Percentiles rank a stretch among this genome's conserved stretches.
phyloP scores from a whole-genome alignment of 2,329 filamentous ascomycete genomes.

The Aspergillus sp. region DNA sequence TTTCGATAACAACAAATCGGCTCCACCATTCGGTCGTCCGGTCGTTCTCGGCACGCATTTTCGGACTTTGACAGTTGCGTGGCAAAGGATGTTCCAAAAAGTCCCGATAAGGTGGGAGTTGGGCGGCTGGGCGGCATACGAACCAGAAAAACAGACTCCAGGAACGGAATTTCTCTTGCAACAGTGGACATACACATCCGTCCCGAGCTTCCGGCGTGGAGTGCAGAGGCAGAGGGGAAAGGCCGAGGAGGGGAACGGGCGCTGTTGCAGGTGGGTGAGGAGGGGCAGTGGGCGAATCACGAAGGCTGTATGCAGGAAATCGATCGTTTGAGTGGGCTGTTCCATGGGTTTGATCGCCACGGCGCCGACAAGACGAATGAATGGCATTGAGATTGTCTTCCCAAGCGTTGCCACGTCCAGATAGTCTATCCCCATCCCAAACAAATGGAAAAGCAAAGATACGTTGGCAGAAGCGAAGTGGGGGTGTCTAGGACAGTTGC shows the following conservation, averaged over 20 bases:
- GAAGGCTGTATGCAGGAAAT: constrained; percentile 1
- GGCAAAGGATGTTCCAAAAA: not conserved
- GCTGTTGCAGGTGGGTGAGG: constrained; percentile 3
- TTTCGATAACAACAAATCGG: not conserved
- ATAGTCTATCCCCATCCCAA: not conserved
- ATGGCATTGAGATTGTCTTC: constrained; percentile 3
- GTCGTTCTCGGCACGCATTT: not conserved
- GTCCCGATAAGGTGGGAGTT: not conserved
- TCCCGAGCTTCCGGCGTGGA: constrained; percentile 3
- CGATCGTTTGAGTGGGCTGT: constrained; percentile 1
- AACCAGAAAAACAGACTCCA: constrained; percentile 1
- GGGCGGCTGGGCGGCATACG: not conserved
- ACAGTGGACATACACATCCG: not conserved
- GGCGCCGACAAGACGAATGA: constrained; percentile 1
- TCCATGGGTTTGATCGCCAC: constrained; percentile 12
- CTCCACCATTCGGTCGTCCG: not conserved
- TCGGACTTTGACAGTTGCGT: not conserved
- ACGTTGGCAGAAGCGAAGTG: constrained; percentile 2
- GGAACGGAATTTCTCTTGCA: not conserved
- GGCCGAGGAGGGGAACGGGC: not conserved
- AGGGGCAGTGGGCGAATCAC: constrained; percentile 4
- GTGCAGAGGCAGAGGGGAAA: not conserved
- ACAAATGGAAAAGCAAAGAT: constrained; percentile 5
- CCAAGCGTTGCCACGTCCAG: constrained; percentile 9
- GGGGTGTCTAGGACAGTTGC: not conserved